Evolutionary conservation across 768 basidiomycete species (phyloP), one percentile per base, ranked within the genome.

Genomic region (Boletus eberwhitei): DNA sequence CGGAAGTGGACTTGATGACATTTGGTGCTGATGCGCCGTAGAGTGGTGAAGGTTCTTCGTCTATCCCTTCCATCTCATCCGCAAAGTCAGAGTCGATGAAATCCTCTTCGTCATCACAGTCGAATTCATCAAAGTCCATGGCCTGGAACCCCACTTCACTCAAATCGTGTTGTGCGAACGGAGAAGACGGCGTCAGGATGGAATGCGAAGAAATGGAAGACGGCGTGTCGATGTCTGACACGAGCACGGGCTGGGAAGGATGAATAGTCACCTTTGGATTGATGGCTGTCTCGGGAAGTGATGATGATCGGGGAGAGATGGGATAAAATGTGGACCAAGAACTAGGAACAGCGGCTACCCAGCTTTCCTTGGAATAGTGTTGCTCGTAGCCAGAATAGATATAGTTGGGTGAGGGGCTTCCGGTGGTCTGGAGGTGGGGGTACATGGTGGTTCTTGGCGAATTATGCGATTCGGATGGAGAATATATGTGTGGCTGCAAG

Each of bases 61-160:
- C 70, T 36, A 60, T 50, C 44, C 63, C 61, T 5, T 73, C 70
- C 67, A 71, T 69, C 26, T 69, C 71, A 53, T 72, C 69, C 35
- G 59, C 58, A 53, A 61, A 72, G 35, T 71, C 71, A 13, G 66
- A 71, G 26, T 71, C 68, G n/a, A 60, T 8, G 36, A 55, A 68
- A 26, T 68, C 67, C 0, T 68, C 67, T 5, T 70, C 69, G 37
- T 73, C 72, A 4, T 72, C 70, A 39, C 45, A 65, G 4, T 71
- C 70, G 21, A 71, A 65, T 16, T 73, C 69, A 32, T 73, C 69
- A 53, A 65, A 55, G 9, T 71, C 71, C 63, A 63, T 64, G 44
- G 59, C 14, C 17, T 66, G 54, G 32, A 50, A 16, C 8, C 49
- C 58, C 8, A 34, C 19, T 19, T 60, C 58, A 1, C n/a, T 47